Base-by-base conservation (phyloP, 257 asterid genomes). In the Ilex asprella region DNA sequence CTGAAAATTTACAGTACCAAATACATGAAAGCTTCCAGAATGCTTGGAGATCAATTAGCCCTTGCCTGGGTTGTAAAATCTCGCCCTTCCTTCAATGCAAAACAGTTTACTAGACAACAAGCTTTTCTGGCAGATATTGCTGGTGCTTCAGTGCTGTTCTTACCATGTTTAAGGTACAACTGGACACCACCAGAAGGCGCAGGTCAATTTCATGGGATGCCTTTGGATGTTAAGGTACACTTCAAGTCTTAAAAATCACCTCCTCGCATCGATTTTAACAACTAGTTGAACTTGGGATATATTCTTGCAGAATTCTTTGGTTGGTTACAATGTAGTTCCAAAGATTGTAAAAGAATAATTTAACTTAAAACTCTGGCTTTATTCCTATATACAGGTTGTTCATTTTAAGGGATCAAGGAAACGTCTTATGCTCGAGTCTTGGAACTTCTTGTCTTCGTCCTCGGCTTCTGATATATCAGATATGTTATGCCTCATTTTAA, bases 131-230 rank as follows among this genome's bases (percentile, higher is more conserved):
- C 82, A 47, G 78, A 66, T 31, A 70, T 87, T 7, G 66, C 79
- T 31, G 88, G 79, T 59, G 82, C 92, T 21, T 75, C 87, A 0
- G 88, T 93, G 46, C 85, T 93, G 55, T 89, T 93, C 59, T 73
- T 93, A 61, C 99, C 96, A 1, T 93, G 97, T 78, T 84, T 86
- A 12, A 67, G 61, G 41, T 89, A 89, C 70, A 89, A 93, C 63
- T 93, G 99, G 99, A 89, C 97, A 27, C 99, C 97, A 32, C 97
- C 97, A 2, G 99, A 93, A 71, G 99, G 97, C 56, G 96, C 96
- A 2, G 96, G 97, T 50, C 99, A 93, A 63, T 89, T 93, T 78
- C 99, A 79, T 62, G 97, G 99, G 66, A 85, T 89, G 96, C 99
- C 97, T 41, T 77, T 93, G 82, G 87, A 87, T 76, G 97, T 89